Percentiles rank a stretch among this genome's conserved stretches.
These are phyloP conservation scores for Trypanosoma scelopori DNA, from an alignment of 208 protist genomes.

Conservation along the genomic window DNA sequence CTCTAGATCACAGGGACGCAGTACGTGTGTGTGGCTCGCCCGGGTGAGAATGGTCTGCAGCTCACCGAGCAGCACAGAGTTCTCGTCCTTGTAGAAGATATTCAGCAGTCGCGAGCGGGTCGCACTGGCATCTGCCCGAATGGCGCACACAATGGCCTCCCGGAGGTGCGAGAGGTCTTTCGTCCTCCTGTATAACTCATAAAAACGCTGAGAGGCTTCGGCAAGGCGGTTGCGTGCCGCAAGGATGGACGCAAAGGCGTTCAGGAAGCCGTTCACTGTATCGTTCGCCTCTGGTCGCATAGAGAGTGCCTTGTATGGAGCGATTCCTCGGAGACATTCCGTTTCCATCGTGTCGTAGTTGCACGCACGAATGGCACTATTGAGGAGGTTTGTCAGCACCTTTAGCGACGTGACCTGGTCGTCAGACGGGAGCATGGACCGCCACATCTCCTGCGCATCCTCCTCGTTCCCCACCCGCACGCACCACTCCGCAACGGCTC, in stretches of 20 bases:
- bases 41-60: conserved; percentile 76
- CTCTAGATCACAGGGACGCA: conserved; percentile 39
- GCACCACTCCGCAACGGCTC: conserved; percentile 31
- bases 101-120: conserved; percentile 82
- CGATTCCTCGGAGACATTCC: conserved; percentile 70
- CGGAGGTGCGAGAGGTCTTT: conserved; percentile 51
- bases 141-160: conserved; percentile 79
- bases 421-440: conserved; percentile 22
- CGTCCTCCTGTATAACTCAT: conserved; percentile 65
- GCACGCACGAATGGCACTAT: conserved; percentile 66
- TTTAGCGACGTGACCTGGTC: conserved; percentile 52
- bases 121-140: conserved; percentile 88
- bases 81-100: conserved; percentile 83
- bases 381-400: conserved; percentile 74
- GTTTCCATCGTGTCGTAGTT: conserved; percentile 65
- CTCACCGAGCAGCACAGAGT: conserved; percentile 41
- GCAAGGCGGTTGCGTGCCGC: conserved; percentile 58
- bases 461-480: conserved; percentile 21
- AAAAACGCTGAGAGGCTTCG: conserved; percentile 87
- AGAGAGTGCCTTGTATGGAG: conserved; percentile 40
- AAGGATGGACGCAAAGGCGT: conserved; percentile 75
- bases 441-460: conserved; percentile 26
- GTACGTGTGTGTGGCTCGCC: conserved; percentile 48
- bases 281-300: conserved; percentile 35
- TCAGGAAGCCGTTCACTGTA: conserved; percentile 56